Base-by-base conservation (phyloP, 2,329 filamentous ascomycete species). In the Talaromyces pinophilus region DNA sequence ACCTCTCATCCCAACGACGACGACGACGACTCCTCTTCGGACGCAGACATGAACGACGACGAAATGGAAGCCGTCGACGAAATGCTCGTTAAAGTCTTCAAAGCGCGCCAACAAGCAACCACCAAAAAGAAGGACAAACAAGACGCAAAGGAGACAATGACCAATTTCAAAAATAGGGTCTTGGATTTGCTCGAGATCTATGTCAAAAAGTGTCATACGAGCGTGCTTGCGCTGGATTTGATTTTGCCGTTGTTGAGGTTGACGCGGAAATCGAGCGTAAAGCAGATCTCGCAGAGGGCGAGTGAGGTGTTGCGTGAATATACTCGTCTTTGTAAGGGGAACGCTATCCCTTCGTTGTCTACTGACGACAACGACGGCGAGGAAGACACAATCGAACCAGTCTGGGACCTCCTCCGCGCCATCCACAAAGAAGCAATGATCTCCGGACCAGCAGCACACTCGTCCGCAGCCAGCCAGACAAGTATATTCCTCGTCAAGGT, bases 141-240 rank as follows among this genome's bases (percentile, higher is more conserved):
- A 75, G 90, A 94, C 67, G 93, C 94, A 64, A 95, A 92, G 75
- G 91, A 94, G 71, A 92, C 88, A 22, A 92, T 98, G 74, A 82
- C 96, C 73, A 93, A 94, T 79, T 97, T 99, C 85, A 99, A 99
- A 82, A 92, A 92, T 78, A 91, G 93, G 50, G 90, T 97, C 5
- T 86, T 98, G 4, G 95, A 98, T 74, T 85, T 98, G 0, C 84
- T 98, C 11, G 87, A 90, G 67, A 90, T 95, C 69, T 98, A 92
- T 77, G 84, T 95, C 69, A 93, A 91, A 77, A 90, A 90, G 71
- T 90, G 95, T 78, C 86, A 90, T 65, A 84, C 84, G 25, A 90
- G 88, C 71, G 79, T 85, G 1, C 81, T 93, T 0, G 86, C 88
- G 0, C 86, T 95, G 52, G 83, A 87, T 44, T 79, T 95, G 8